Evolutionary conservation across 2,329 filamentous ascomycete genomes (phyloP), one percentile per base, ranked within the genome.

Genomic region (Ophiocordyceps camponoti-floridani): DNA sequence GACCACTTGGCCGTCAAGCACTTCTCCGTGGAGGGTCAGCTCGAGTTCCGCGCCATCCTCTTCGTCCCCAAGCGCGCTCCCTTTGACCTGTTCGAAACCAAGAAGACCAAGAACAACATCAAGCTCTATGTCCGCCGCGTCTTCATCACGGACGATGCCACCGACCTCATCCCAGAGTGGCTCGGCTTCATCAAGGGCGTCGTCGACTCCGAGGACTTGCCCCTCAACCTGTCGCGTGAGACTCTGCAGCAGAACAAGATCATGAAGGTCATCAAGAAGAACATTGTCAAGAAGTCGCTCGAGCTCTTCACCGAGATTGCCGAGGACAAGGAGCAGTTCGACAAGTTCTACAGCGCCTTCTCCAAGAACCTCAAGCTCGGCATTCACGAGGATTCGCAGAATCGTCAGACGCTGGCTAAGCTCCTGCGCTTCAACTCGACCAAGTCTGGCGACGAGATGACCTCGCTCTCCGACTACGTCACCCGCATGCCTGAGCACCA

Each of bases 71-170:
- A 98, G 85, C 89, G 91, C 61, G 91, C 91, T 68, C 91, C 91
- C 59, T 98, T 98, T 68, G 91, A 98, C 63, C 84, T 98, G 51
- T 98, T 98, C 67, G 91, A 98, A 84, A 95, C 89, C 65, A 98
- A 98, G 86, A 94, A 95, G 84, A 95, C 89, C 64, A 98, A 98
- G 87, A 98, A 96, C 84, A 98, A 98, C 84, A 96, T 98, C 80
- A 98, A 98, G 83, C 82, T 98, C 59, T 98, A 98, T 73, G 91
- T 98, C 62, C 89, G 91, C 67, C 91, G 91, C 66, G 91, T 98
- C 69, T 98, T 98, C 84, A 98, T 98, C 77, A 98, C 91, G 49
- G 91, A 98, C 57, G 91, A 98, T 67, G 91, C 91, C 58, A 96
- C 91, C 57, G 91, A 98, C 66, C 83, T 98, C 70, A 93, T 98